A percentile compares a stretch with the other conserved stretches of the same genome.
Evolutionary conservation across 352 stramenopile genomes (phyloP).

Genomic region (Phytophthora sansomeana): DNA sequence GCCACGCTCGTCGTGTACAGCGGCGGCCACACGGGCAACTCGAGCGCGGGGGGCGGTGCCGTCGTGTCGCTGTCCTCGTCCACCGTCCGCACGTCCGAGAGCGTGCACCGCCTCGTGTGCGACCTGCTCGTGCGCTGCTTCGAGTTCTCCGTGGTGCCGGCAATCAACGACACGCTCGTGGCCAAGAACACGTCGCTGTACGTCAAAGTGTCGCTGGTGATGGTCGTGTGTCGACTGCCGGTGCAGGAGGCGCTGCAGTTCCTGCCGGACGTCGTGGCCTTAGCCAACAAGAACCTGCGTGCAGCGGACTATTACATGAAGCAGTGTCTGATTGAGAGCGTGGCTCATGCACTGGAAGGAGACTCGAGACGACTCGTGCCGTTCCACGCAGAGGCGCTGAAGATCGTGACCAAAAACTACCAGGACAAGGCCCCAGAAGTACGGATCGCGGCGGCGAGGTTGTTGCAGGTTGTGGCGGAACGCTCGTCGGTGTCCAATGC

Average conservation of each 20-base stretch:
- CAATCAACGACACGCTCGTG: slow-evolving; percentile 62
- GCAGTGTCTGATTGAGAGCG: slow-evolving; percentile 74
- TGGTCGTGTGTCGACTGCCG: slow-evolving; percentile 67
- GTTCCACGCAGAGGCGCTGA: slow-evolving; percentile 73
- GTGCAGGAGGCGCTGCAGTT: slow-evolving; percentile 72
- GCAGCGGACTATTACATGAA: slow-evolving; percentile 84
- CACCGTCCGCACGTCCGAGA: slow-evolving; percentile 63
- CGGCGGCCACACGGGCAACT: slow-evolving; percentile 46
- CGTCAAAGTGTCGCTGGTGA: slow-evolving; percentile 73
- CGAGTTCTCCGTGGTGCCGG: slow-evolving; percentile 68
- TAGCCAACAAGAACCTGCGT: slow-evolving; percentile 67
- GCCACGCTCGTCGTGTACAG: slow-evolving; percentile 77
- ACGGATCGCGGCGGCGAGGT: slow-evolving; percentile 57
- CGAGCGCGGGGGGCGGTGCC: slow-evolving; percentile 42
- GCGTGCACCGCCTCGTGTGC: slow-evolving; percentile 71
- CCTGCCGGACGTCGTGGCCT: slow-evolving; percentile 66
- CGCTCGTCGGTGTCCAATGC: slow-evolving; percentile 45
- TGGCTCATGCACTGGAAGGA: slow-evolving; percentile 61
- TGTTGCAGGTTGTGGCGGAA: slow-evolving; percentile 72
- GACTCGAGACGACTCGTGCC: slow-evolving; percentile 47
- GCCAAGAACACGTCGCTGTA: slow-evolving; percentile 71
- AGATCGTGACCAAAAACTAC: slow-evolving; percentile 72
- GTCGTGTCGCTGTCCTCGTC: slow-evolving; percentile 64
- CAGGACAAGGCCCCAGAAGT: slow-evolving; percentile 86
- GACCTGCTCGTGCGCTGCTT: slow-evolving; percentile 79